Percentiles rank a stretch among this genome's conserved stretches.
phyloP scores from a whole-genome alignment of 106 monocot species.

The Dendrobium catenatum region DNA sequence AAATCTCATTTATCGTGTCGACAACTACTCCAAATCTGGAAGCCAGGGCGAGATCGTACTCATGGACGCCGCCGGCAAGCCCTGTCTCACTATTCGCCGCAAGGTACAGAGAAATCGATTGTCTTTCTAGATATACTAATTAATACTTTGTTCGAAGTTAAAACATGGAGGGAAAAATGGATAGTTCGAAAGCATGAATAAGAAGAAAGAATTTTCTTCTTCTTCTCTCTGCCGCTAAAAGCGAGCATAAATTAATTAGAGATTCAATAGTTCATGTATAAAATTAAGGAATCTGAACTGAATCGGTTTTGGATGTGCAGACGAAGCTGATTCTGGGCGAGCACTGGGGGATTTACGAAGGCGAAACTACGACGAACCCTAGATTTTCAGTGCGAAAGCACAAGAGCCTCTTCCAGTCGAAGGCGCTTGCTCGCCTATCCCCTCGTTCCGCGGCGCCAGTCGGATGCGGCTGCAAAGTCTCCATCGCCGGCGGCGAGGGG shows the following conservation, averaged over 20 bases:
- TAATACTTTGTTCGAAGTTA: too few relatives aligned
- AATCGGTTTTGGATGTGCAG: neutral
- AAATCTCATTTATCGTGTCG: slow-evolving; percentile 70
- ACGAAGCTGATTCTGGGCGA: slow-evolving; percentile 66
- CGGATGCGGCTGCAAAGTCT: neutral
- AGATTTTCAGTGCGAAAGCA: slow-evolving; percentile 45
- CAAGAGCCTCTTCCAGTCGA: slow-evolving; percentile 30
- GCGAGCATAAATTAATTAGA: neutral
- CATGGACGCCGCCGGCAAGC: slow-evolving; percentile 63
- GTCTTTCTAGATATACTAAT: too few relatives aligned
- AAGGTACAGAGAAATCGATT: slow-evolving; percentile 29
- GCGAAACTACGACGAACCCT: slow-evolving; percentile 45
- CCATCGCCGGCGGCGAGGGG: neutral
- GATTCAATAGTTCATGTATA: too few relatives aligned
- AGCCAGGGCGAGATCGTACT: slow-evolving; percentile 50
- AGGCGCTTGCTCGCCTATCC: slow-evolving; percentile 33
- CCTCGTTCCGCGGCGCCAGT: neutral
- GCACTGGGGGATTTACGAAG: slow-evolving; percentile 64
- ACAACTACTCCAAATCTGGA: slow-evolving; percentile 50
- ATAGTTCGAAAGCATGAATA: too few relatives aligned
- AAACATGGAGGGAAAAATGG: too few relatives aligned
- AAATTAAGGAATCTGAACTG: neutral
- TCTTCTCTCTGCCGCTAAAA: too few relatives aligned
- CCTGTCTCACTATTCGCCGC: slow-evolving; percentile 49
- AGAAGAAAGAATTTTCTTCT: too few relatives aligned